Evolutionary conservation across 176 grass and related monocot species (phyloP), one percentile per base, ranked within the genome.

Genomic region (Lolium perenne): DNA sequence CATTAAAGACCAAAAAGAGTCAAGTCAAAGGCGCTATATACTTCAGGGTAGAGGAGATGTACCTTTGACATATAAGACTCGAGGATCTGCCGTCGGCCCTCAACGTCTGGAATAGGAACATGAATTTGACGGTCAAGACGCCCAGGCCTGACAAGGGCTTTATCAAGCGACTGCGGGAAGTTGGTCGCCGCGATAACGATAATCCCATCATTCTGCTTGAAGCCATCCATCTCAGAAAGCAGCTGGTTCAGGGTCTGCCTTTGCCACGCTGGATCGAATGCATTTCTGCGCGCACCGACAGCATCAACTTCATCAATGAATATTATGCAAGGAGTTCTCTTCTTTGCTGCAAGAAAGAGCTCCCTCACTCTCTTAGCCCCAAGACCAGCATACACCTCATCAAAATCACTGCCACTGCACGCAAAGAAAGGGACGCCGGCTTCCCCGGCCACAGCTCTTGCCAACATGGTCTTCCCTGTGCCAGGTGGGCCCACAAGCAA

Each of bases 181-280:
- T 97, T 97, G 22, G 94, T 97, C 48, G 94, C 94, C 0, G 92
- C 94, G 50, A 97, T 92, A 22, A 97, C 94, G 55, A 97, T 97
- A 45, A 97, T 89, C 6, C 92, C 92, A 2, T 92, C 90, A 68
- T 97, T 97, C 83, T 94, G 90, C 92, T 97, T 97, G 85, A 97
- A 97, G 62, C 94, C 94, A 86, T 97, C 62, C 62, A 65, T 65
- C 62, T 65, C 62, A 32, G 25, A 32, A 65, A 65, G 62, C 62
- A 65, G 62, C 62, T 65, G 62, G 62, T 65, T 65, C 62, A 65
- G 6, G 25, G 62, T 65, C 62, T 65, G 62, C 23, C 25, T 29
- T 0, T 5, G 0, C 62, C 25, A 32, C 4, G 62, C 0, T 2
- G 62, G 62, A 4, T 65, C 62, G 13, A 7, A 7, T 32, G 62